phyloP scores from a whole-genome alignment of 108 stramenopile species.

The Cyclotella choctawhatcheeana region DNA sequence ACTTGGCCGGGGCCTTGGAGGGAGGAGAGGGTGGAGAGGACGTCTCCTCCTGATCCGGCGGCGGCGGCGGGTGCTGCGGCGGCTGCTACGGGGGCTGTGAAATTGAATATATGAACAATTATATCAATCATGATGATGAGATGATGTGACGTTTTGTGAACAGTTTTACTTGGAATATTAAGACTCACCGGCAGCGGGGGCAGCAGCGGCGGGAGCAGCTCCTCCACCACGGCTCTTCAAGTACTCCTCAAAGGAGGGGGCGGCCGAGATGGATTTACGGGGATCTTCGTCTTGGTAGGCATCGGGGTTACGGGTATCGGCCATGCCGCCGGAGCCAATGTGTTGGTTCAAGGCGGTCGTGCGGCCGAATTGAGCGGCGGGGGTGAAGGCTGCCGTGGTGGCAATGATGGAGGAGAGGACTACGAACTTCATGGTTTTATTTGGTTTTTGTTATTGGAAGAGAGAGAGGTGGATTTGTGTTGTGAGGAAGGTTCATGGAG shows the following conservation, averaged over 20 bases:
- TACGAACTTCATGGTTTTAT: conserved; percentile 44
- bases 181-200: conserved; percentile 4
- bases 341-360: conserved; percentile 37
- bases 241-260: conserved; percentile 91
- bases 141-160: background rate
- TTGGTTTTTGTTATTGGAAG: too few relatives aligned
- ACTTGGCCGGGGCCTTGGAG: conserved; percentile 72
- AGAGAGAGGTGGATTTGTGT: too few relatives aligned
- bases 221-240: conserved; percentile 66
- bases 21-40: conserved; percentile 42
- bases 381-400: conserved; percentile 64
- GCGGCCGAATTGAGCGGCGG: conserved; percentile 30
- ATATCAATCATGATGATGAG: background rate
- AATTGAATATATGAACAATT: background rate
- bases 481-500: too few relatives aligned
- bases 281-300: too few relatives aligned
- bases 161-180: background rate
- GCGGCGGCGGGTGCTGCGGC: conserved; percentile 26
- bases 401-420: conserved; percentile 59
- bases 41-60: conserved; percentile 1
- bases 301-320: conserved; percentile 82
- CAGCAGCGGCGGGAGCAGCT: background rate
- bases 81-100: conserved; percentile 23
- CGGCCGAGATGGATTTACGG: too few relatives aligned
- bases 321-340: conserved; percentile 77